Conservation (phyloP, 2,329 filamentous ascomycete genomes). For the Alternaria brassicae region DNA sequence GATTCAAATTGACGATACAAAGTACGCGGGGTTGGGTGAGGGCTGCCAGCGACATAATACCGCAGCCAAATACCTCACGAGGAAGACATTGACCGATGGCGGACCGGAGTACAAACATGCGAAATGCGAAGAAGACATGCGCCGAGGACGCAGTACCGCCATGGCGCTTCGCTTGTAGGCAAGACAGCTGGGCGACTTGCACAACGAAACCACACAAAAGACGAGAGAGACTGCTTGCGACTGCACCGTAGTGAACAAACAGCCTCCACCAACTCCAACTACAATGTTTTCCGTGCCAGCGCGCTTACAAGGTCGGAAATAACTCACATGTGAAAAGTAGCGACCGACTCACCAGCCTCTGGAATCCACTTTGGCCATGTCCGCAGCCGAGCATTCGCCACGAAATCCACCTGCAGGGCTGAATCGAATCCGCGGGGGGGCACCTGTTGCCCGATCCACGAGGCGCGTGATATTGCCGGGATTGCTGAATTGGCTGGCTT, state of each 20-base stretch:
- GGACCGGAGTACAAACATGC: not conserved
- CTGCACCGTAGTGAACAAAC: not conserved
- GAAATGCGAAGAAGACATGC: not conserved
- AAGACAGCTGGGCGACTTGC: not conserved
- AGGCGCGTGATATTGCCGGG: conserved; percentile 18
- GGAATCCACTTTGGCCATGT: not conserved
- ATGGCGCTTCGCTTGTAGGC: not conserved
- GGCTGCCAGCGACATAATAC: not conserved
- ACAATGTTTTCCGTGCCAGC: conserved; percentile 2
- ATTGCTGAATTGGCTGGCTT: conserved; percentile 8
- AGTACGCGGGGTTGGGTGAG: not conserved
- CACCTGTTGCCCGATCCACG: conserved; percentile 2
- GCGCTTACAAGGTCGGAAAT: conserved; percentile 11
- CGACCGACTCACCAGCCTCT: conserved; percentile 6
- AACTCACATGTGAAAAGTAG: conserved; percentile 1
- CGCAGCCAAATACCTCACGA: not conserved
- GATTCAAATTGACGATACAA: not conserved
- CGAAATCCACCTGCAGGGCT: conserved; percentile 13
- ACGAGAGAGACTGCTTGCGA: not conserved
- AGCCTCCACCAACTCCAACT: conserved; percentile 13
- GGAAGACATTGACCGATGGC: not conserved
- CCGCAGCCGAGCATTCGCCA: conserved; percentile 20
- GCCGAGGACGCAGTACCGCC: not conserved
- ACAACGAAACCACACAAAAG: not conserved
- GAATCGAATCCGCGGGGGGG: not conserved